Percentiles rank a stretch among this genome's conserved stretches.
phyloP scores from a whole-genome alignment of 2,329 filamentous ascomycete genomes.

The Diplodia seriata region DNA sequence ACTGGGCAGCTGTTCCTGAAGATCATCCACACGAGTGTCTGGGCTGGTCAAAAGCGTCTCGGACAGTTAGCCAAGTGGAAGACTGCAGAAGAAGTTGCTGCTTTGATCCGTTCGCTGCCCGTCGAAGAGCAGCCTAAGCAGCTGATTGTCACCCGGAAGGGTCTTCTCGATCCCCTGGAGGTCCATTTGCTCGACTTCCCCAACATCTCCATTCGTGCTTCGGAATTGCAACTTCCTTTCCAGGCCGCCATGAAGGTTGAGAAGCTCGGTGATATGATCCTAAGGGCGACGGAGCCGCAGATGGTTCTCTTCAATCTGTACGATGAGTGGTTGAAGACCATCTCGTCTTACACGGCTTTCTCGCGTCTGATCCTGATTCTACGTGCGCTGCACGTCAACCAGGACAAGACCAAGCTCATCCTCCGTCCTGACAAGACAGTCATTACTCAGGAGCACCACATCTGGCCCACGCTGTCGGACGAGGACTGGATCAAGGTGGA shows the following conservation, averaged over 20 bases:
- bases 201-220: slow-evolving; percentile 97
- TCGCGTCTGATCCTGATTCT: slow-evolving; percentile 93
- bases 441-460: slow-evolving; percentile 98
- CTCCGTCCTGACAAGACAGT: slow-evolving; percentile 96
- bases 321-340: slow-evolving; percentile 98
- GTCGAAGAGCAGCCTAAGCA: slow-evolving; percentile 99
- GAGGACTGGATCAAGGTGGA: slow-evolving; percentile 99
- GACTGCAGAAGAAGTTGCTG: slow-evolving; percentile 98
- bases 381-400: slow-evolving; percentile 94
- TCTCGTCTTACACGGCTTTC: slow-evolving; percentile 98
- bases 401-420: slow-evolving; percentile 96
- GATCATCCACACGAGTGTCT: slow-evolving; percentile 99
- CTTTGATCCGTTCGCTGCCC: slow-evolving; percentile 90
- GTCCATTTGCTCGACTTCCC: slow-evolving; percentile 98
- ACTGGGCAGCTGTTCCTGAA: slow-evolving; percentile 98
- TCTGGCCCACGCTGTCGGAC: slow-evolving; percentile 92
- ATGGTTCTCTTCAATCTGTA: slow-evolving; percentile 99
- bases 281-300: slow-evolving; percentile 97
- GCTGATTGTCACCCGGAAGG: slow-evolving; percentile 96
- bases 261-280: slow-evolving; percentile 98
- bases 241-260: slow-evolving; percentile 99
- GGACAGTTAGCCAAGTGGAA: slow-evolving; percentile 99
- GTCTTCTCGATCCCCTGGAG: slow-evolving; percentile 93
- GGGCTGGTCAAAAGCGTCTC: slow-evolving; percentile 98
- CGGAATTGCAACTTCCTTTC: slow-evolving; percentile 95